Conservation (phyloP, 2,329 filamentous ascomycete genomes). For the Albophoma yamanashiensis region DNA sequence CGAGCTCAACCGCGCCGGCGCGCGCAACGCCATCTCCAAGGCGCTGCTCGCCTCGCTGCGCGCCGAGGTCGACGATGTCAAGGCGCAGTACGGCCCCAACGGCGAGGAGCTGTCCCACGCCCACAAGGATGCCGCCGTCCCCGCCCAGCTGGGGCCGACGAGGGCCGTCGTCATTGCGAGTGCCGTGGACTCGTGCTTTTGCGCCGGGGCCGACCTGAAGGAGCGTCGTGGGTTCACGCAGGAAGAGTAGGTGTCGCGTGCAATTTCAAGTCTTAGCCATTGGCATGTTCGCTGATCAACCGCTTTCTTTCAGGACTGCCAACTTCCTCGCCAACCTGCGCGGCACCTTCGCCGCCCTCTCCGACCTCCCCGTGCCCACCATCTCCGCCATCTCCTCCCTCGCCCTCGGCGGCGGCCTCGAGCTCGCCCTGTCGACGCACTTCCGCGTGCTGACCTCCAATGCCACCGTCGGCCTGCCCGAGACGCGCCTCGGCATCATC, state of each 20-base stretch:
- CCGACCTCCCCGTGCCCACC: conserved; percentile 73
- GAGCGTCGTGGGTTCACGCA: conserved; percentile 67
- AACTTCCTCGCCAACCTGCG: conserved; percentile 72
- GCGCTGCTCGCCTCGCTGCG: conserved; percentile 63
- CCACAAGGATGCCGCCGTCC: conserved; percentile 11
- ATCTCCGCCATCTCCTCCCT: conserved; percentile 78
- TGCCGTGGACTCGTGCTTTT: conserved; percentile 80
- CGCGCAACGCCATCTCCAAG: conserved; percentile 84
- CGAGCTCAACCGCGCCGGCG: conserved; percentile 71
- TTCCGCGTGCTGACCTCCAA: conserved; percentile 79
- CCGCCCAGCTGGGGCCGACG: conserved; percentile 46
- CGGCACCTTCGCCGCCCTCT: conserved; percentile 61
- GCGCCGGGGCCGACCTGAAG: conserved; percentile 89
- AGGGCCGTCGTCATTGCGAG: conserved; percentile 76
- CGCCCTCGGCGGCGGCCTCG: conserved; percentile 86
- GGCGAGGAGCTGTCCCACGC: conserved; percentile 40
- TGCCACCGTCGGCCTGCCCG: conserved; percentile 71
- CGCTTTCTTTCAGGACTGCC: conserved; percentile 46
- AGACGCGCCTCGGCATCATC: conserved; percentile 88
- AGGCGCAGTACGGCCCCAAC: conserved; percentile 45
- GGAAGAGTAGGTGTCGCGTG: conserved; percentile 52
- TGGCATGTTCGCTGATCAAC: background rate
- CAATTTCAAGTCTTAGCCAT: background rate
- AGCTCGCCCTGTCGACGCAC: conserved; percentile 81
- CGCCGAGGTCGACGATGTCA: conserved; percentile 61